Conservation (phyloP, 2,329 filamentous ascomycete genomes). For the Monosporascus sp. region DNA sequence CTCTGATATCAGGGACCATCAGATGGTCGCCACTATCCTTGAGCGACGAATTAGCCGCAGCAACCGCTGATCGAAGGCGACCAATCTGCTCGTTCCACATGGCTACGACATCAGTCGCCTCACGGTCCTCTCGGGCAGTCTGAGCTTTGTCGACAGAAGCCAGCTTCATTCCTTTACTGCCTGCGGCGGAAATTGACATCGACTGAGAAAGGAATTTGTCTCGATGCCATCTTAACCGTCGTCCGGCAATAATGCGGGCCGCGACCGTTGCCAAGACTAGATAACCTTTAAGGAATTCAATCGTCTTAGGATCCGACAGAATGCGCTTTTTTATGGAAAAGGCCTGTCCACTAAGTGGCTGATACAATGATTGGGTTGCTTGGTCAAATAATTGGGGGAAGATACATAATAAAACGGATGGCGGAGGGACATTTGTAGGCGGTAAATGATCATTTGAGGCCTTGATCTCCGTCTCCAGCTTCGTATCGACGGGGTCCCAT, state of each 20-base stretch:
- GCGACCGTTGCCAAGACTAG: conserved; percentile 60
- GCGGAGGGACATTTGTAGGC: conserved; percentile 84
- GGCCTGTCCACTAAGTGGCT: conserved; percentile 54
- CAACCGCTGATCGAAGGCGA: conserved; percentile 66
- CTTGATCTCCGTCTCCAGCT: conserved; percentile 15
- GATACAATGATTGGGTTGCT: conserved; percentile 59
- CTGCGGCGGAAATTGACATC: conserved; percentile 78
- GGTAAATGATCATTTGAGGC: conserved; percentile 40
- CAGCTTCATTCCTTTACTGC: conserved; percentile 85
- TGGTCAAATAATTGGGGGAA: conserved; percentile 67
- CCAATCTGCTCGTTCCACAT: conserved; percentile 74
- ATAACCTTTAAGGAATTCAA: conserved; percentile 60
- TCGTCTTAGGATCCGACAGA: conserved; percentile 55
- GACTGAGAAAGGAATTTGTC: conserved; percentile 79
- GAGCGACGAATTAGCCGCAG: conserved; percentile 51
- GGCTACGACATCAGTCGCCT: conserved; percentile 70
- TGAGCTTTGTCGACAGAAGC: conserved; percentile 80
- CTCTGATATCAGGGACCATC: conserved; percentile 64
- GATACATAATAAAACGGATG: conserved; percentile 71
- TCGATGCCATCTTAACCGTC: conserved; percentile 84
- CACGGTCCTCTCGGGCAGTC: conserved; percentile 75
- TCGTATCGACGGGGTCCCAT: conserved; percentile 40
- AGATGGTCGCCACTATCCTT: conserved; percentile 29
- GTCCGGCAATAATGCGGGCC: conserved; percentile 76
- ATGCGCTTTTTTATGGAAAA: conserved; percentile 56